These are phyloP conservation scores for Penicillium sclerotiorum DNA, from an alignment of 2,329 filamentous ascomycete species.

Conservation along the genomic window DNA sequence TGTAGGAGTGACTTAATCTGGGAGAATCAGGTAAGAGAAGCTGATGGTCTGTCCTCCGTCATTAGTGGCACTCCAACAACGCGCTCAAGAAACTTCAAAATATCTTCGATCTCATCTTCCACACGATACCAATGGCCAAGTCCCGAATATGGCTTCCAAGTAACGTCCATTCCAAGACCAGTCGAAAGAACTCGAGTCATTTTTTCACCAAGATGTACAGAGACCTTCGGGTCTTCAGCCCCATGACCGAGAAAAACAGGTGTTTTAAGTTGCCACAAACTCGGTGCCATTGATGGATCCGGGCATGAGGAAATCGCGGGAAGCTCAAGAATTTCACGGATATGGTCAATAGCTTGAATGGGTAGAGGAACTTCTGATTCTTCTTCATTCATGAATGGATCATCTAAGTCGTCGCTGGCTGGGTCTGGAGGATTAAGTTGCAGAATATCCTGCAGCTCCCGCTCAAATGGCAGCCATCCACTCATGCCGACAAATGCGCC, in stretches of 20 bases:
- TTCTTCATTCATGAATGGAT: constrained; percentile 16
- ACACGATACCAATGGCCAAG: constrained; percentile 15
- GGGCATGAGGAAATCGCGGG: constrained; percentile 2
- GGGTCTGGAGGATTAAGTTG: not conserved
- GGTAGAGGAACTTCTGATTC: constrained; percentile 15
- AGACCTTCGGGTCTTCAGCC: constrained; percentile 17
- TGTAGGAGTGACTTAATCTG: too few relatives aligned
- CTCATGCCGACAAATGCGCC: constrained; percentile 54
- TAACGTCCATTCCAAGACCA: constrained; percentile 21
- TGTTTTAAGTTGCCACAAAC: constrained; percentile 8
- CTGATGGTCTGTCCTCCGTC: not conserved
- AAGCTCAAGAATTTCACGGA: constrained; percentile 37
- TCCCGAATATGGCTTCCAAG: constrained; percentile 15
- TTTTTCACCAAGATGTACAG: constrained; percentile 11
- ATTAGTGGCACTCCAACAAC: not conserved
- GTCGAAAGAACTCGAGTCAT: constrained; percentile 19
- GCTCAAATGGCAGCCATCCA: constrained; percentile 49
- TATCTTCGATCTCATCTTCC: constrained; percentile 18
- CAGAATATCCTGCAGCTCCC: constrained; percentile 31
- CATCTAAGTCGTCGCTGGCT: not conserved
- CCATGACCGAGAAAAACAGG: constrained; percentile 24
- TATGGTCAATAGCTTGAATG: constrained; percentile 31
- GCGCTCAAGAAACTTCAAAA: constrained; percentile 12
- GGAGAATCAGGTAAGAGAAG: not conserved
- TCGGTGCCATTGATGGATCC: not conserved